A percentile compares a stretch with the other conserved stretches of the same genome.
Evolutionary conservation across 1,284 basidiomycete genomes (phyloP).

Genomic region (Cutaneotrichosporon sp.): DNA sequence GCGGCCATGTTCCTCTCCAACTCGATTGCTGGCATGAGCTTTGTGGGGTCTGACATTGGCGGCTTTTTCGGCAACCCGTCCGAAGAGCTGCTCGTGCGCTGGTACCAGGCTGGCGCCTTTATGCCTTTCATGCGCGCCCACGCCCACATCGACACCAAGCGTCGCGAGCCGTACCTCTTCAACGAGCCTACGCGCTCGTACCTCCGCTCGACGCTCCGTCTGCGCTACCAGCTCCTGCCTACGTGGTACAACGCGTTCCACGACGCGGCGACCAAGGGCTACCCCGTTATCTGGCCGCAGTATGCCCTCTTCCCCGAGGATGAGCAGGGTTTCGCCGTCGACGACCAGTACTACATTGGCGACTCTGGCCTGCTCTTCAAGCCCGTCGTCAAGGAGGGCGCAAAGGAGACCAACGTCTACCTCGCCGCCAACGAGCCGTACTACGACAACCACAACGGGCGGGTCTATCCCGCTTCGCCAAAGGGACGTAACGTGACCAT

Average conservation of each 20-base stretch:
- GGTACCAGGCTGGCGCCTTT: conserved; percentile 95
- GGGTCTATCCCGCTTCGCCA: conserved; percentile 60
- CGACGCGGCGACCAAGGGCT: conserved; percentile 70
- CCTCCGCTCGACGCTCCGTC: conserved; percentile 69
- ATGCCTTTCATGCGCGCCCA: conserved; percentile 98
- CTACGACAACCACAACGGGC: conserved; percentile 83
- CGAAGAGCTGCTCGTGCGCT: conserved; percentile 88
- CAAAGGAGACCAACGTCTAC: conserved; percentile 68
- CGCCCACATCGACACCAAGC: conserved; percentile 96
- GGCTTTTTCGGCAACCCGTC: conserved; percentile 98
- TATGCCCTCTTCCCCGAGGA: conserved; percentile 90
- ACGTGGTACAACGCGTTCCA: conserved; percentile 97
- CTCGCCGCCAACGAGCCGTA: conserved; percentile 85
- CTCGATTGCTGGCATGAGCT: conserved; percentile 88
- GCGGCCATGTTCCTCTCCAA: conserved; percentile 91
- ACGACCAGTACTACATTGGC: conserved; percentile 93
- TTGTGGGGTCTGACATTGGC: conserved; percentile 90
- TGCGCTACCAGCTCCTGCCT: conserved; percentile 83
- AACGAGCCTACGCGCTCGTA: conserved; percentile 83
- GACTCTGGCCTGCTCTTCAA: conserved; percentile 84
- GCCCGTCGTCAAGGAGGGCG: conserved; percentile 75
- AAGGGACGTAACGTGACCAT: conserved; percentile 66
- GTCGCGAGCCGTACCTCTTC: conserved; percentile 89
- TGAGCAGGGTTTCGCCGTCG: conserved; percentile 72
- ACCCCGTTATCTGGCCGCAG: conserved; percentile 85